A percentile compares a stretch with the other conserved stretches of the same genome.
These are phyloP conservation scores for Neofusicoccum parvum DNA, from an alignment of 2,329 filamentous ascomycete species.

Conservation along the genomic window DNA sequence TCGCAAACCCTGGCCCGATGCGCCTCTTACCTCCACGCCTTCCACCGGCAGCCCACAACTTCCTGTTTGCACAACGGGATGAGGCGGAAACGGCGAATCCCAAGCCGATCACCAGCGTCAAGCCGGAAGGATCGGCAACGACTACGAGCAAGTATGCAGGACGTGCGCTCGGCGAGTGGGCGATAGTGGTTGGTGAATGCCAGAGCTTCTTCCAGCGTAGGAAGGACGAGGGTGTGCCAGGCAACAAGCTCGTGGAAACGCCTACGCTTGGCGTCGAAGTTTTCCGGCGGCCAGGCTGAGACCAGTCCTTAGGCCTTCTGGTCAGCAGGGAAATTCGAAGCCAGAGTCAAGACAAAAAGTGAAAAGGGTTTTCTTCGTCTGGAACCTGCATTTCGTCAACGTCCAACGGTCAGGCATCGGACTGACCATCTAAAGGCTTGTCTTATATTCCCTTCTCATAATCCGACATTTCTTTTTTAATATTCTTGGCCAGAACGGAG, in stretches of 20 bases:
- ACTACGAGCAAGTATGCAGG: constrained; percentile 64
- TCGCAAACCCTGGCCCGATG: constrained; percentile 61
- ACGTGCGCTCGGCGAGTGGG: constrained; percentile 77
- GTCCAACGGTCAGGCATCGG: background rate
- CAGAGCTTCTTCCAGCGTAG: constrained; percentile 80
- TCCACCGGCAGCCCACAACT: constrained; percentile 69
- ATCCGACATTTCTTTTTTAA: constrained; percentile 1
- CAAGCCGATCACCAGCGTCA: constrained; percentile 15
- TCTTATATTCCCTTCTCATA: background rate
- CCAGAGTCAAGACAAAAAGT: background rate
- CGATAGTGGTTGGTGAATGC: constrained; percentile 72
- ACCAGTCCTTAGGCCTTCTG: background rate
- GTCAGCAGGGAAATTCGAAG: background rate
- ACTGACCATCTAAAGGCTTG: background rate
- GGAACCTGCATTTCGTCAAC: background rate
- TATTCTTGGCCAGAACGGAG: background rate
- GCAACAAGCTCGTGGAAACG: constrained; percentile 69
- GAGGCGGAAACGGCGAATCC: constrained; percentile 23
- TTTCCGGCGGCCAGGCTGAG: constrained; percentile 52
- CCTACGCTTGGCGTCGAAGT: constrained; percentile 66
- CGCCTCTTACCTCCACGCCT: constrained; percentile 68
- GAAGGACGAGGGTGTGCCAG: constrained; percentile 70
- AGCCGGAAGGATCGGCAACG: constrained; percentile 41
- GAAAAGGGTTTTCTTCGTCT: background rate
- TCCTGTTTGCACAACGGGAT: constrained; percentile 49